Base-by-base conservation (phyloP, 1,139 yeast genomes). In the Yamadazyma jaroonii region DNA sequence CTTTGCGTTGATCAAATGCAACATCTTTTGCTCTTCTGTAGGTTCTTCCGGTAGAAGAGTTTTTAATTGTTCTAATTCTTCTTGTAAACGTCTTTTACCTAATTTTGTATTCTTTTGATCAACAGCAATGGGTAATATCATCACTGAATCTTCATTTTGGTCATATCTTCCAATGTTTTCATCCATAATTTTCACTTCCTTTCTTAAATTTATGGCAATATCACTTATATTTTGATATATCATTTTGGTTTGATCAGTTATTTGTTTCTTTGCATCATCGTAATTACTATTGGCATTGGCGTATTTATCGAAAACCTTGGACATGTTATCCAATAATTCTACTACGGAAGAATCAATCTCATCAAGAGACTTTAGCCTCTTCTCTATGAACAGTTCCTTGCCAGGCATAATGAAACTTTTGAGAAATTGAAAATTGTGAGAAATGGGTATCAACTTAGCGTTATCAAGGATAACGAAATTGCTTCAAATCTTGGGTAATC, bases 401-500 rank as follows among this genome's bases (percentile, higher is more conserved):
- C 10, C 3, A 22, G 20, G 6, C 20, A 17, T 17, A 17, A 4
- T 17, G 20, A 17, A 17, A 17, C 20, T 17, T 12, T 29, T n/a
- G 15, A 9, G 25, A 21, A 11, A 3, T 17, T n/a, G 11, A 30
- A 29, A 31, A 32, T 17, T 21, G 9, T 15, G 25, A 8, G 17
- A 20, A 22, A 67, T 67, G 72, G 67, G 70, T 11, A 71, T 71
- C 32, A 72, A 69, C 43, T 53, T 90, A 22, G 95, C 95, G 1
- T 70, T 90, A n/a, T 50, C 74, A 1, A 63, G 96, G 38, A 73
- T 87, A 0, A 36, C 67, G 0, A 58, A 59, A 35, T 73, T 88
- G n/a, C 70, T 87, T n/a, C 48, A 57, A 4, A 62, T 66, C 34
- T 60, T 88, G 25, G 88, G 88, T 0, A 74, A 78, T 50, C 96